Evolutionary conservation across 768 basidiomycete species (phyloP).

Genomic region (Xanthoconium purpureum): DNA sequence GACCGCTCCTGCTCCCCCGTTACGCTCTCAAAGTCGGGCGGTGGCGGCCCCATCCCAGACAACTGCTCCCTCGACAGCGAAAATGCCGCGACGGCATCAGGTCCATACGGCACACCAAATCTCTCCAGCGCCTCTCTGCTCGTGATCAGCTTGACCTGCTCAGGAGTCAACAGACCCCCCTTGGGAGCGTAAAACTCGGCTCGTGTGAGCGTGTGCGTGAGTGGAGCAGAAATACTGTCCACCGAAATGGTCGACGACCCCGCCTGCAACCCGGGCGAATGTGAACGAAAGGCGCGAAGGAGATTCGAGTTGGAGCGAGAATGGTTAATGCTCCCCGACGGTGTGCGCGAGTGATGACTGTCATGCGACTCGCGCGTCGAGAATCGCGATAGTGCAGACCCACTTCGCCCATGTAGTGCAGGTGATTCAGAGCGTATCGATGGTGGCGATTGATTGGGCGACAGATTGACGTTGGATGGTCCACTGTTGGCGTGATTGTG

Average conservation of each 20-base stretch:
- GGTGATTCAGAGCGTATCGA: constrained; percentile 23
- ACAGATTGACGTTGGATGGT: constrained; percentile 11
- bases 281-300: constrained; percentile 42
- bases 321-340: constrained; percentile 28
- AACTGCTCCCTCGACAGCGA: constrained; percentile 45
- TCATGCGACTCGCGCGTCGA: constrained; percentile 24
- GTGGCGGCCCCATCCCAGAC: constrained; percentile 40
- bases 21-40: constrained; percentile 48
- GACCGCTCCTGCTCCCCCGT: background rate
- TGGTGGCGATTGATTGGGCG: background rate
- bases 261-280: constrained; percentile 34
- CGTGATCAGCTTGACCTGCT: constrained; percentile 65
- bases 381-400: constrained; percentile 21
- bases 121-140: constrained; percentile 61
- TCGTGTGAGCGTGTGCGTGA: constrained; percentile 68
- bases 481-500: constrained; percentile 16
- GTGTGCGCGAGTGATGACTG: constrained; percentile 21
- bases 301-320: constrained; percentile 35
- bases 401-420: constrained; percentile 7
- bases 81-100: constrained; percentile 57
- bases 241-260: constrained; percentile 70
- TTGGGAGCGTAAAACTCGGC: constrained; percentile 65
- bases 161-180: constrained; percentile 41
- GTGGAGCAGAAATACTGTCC: constrained; percentile 70
- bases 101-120: constrained; percentile 76